Evolutionary conservation across 805 yeast species (phyloP), one percentile per base, ranked within the genome.

Genomic region (Yarrowia yakushimensis): DNA sequence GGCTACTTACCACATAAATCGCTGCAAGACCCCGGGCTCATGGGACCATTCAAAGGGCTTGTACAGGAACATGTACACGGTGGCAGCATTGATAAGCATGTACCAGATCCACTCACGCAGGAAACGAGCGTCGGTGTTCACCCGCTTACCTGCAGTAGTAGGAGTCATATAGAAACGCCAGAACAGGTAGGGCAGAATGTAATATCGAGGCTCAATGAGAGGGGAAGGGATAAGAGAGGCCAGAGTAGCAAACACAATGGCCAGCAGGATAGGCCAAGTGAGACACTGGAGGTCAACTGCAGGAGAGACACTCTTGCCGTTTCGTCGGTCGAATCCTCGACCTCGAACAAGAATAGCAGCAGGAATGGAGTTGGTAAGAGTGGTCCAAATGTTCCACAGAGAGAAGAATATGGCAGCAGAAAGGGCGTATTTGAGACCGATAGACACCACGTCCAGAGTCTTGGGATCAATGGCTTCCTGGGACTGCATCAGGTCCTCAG

Each of bases 131-230:
- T 33, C 50, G 69, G 66, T 25, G 72, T 60, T 15, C 70, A 70
- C 63, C 67, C 67, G 18, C 65, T 68, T 23, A 55, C 73, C 15
- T 80, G 72, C 63, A 83, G 79, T 2, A 89, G 60, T 67, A 2
- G 62, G 52, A 23, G 54, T 45, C 54, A 59, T 59, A 41, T 45
- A 43, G 13, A 59, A 31, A 8, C 97, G 81, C 84, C 92, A 90
- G 39, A 91, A 73, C 12, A 88, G 71, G 70, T 82, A 85, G 4
- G 98, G 97, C 5, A 90, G 68, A 54, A 93, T 88, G 72, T 87
- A 94, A 72, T 94, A 94, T 63, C 99, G 82, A 54, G 97, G 97
- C 73, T 94, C 99, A 69, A 94, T 85, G 66, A 94, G 77, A 5
- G 98, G 99, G 0, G 97, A 86, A 20, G 98, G 97, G 0, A 79